Conservation (phyloP, 441 rosid genomes). For the Aquilaria agallochum region DNA sequence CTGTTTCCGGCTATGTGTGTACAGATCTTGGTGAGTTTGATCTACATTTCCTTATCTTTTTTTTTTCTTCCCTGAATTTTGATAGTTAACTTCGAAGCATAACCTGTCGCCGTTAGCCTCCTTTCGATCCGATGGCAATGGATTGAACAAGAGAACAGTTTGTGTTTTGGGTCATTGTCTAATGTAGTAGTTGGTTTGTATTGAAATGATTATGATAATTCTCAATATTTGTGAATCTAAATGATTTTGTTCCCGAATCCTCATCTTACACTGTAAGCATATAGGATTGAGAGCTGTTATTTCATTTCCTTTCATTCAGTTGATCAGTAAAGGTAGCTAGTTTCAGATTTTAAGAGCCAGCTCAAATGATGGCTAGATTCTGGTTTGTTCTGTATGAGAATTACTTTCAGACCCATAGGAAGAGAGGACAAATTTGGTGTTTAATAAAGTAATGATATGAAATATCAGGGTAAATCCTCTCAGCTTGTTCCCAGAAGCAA, state of each 20-base stretch:
- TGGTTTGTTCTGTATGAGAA: too few relatives aligned
- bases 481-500: slow-evolving; percentile 22
- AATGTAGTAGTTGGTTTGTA: not conserved
- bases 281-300: too few relatives aligned
- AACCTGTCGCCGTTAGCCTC: not conserved
- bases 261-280: too few relatives aligned
- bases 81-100: not conserved
- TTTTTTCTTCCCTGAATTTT: not conserved
- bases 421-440: too few relatives aligned
- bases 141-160: too few relatives aligned
- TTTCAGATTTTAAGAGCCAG: too few relatives aligned
- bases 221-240: not conserved
- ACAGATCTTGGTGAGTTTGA: slow-evolving; percentile 17
- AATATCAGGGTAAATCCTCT: not conserved
- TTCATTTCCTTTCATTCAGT: too few relatives aligned
- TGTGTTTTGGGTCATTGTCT: not conserved
- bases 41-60: not conserved
- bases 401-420: too few relatives aligned
- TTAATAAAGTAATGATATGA: too few relatives aligned
- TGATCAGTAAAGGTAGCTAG: too few relatives aligned
- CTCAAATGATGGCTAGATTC: too few relatives aligned
- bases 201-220: not conserved
- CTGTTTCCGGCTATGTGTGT: not conserved
- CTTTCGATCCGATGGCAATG: not conserved
- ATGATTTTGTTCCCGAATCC: not conserved